Evolutionary conservation across 768 basidiomycete species (phyloP).

Genomic region (Tulasnella sp.): DNA sequence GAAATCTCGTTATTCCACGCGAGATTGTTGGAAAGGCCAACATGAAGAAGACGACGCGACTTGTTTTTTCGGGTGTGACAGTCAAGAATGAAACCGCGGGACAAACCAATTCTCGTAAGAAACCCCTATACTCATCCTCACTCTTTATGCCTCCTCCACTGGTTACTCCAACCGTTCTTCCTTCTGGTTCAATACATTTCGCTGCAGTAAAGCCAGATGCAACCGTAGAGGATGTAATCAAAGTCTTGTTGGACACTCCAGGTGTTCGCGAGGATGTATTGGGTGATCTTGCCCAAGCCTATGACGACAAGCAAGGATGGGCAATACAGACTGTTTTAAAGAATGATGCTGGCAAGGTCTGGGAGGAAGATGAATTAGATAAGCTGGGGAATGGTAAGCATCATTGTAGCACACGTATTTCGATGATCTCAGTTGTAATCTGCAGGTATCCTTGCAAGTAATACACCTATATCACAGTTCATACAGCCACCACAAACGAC

Average conservation of each 20-base stretch:
- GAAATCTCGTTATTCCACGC: too few species aligned
- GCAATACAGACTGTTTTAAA: conserved; percentile 50
- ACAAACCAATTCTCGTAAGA: too few species aligned
- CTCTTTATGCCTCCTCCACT: conserved; percentile 22
- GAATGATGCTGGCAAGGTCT: conserved; percentile 45
- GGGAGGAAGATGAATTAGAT: conserved; percentile 62
- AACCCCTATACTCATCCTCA: not conserved
- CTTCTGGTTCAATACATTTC: conserved; percentile 49
- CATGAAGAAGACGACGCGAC: too few species aligned
- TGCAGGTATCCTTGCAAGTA: not conserved
- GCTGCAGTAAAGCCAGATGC: conserved; percentile 42
- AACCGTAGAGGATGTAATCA: conserved; percentile 47
- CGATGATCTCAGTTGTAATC: not conserved
- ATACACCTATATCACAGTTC: not conserved
- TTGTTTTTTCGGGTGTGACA: too few species aligned
- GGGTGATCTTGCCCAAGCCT: conserved; percentile 23
- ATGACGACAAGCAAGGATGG: conserved; percentile 46
- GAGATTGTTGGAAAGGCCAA: too few species aligned
- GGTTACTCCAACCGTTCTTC: conserved; percentile 47
- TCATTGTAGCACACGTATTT: conserved; percentile 13
- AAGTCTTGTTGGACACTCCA: conserved; percentile 34
- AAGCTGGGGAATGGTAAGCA: conserved; percentile 46
- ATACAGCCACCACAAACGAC: conserved; percentile 3
- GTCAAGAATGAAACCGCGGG: too few species aligned
- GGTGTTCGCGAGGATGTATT: conserved; percentile 43